Base-by-base conservation (phyloP, 257 asterid species). In the Solanum neorickii region DNA sequence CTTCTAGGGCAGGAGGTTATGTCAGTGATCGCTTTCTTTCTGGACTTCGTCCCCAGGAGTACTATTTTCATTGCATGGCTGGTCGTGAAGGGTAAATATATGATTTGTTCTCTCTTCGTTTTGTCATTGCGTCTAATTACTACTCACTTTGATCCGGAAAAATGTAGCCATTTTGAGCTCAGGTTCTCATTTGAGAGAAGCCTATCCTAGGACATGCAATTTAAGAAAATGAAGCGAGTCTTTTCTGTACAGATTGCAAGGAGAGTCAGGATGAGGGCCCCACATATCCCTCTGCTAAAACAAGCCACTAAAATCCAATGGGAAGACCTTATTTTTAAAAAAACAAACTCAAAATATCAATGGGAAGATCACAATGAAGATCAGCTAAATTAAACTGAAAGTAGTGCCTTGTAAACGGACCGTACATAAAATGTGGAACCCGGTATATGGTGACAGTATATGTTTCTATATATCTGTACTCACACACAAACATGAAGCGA, bases 11-110 rank as follows among this genome's bases (percentile, higher is more conserved):
- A 15, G 99, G 99, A 46, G 99, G 99, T 87, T 97, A 93, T 88
- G 95, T 97, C 86, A 97, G 96, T 62, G 99, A 97, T 91, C 96
- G 99, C 37, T 97, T 97, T 90, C 99, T 97, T 86, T 90, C 96
- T 66, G 99, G 99, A 65, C 98, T 97, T 86, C 98, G 98, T 86
- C 99, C 98, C 82, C 99, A 95, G 86, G 99, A 97, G 87, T 97
- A 97, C 88, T 97, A 97, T 88, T 97, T 97, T 90, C 99, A 97
- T 89, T 97, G 99, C 94, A 97, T 97, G 99, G 99, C 99, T 90
- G 99, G 99, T 86, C 98, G 99, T 47, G 99, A 97, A 91, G 99
- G 99, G 99, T 97, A 95, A 91, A 86, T 42, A 62, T 80, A 49
- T 84, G 46, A 33, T 70, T 49, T 78, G 37, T 46, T 87, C 87